Conservation (phyloP, 129 eudicot species). For the Flaveria ramosissima region DNA sequence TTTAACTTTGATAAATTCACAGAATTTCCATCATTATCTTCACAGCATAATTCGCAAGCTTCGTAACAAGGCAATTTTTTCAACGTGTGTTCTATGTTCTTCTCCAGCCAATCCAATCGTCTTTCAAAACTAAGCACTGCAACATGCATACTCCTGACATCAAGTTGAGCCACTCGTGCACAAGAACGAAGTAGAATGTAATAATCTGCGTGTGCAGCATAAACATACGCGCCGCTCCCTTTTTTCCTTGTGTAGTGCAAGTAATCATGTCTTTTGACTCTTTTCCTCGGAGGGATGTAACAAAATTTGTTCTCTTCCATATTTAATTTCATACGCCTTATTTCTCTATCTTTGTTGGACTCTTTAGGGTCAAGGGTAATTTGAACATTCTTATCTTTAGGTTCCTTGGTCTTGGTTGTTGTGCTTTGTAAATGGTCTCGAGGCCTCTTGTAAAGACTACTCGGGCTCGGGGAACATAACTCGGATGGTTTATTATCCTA, state of each 20-base stretch:
- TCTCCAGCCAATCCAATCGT: slow-evolving; percentile 62
- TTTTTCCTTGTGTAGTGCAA: slow-evolving; percentile 57
- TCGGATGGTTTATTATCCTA: slow-evolving; percentile 34
- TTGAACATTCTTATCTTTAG: slow-evolving; percentile 10
- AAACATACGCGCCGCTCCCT: slow-evolving; percentile 48
- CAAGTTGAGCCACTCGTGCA: slow-evolving; percentile 72
- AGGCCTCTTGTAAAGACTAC: slow-evolving; percentile 48
- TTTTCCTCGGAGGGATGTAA: slow-evolving; percentile 66
- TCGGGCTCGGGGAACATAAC: slow-evolving; percentile 20
- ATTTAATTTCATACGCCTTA: slow-evolving; percentile 47
- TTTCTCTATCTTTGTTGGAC: slow-evolving; percentile 42
- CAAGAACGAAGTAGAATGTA: slow-evolving; percentile 73
- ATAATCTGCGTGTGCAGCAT: slow-evolving; percentile 79
- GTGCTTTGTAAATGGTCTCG: slow-evolving; percentile 27
- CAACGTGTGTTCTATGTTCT: slow-evolving; percentile 48
- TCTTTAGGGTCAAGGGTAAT: slow-evolving; percentile 15
- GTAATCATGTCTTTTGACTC: slow-evolving; percentile 43
- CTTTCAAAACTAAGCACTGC: slow-evolving; percentile 68
- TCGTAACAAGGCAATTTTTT: slow-evolving; percentile 31
- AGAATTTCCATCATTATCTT: slow-evolving; percentile 38
- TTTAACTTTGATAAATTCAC: slow-evolving; percentile 29
- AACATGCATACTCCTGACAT: slow-evolving; percentile 57
- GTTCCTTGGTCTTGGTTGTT: slow-evolving; percentile 36
- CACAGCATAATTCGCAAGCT: slow-evolving; percentile 38
- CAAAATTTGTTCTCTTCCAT: slow-evolving; percentile 77